Conservation (phyloP, 2,329 filamentous ascomycete genomes). For the Aspergillus intermedius region DNA sequence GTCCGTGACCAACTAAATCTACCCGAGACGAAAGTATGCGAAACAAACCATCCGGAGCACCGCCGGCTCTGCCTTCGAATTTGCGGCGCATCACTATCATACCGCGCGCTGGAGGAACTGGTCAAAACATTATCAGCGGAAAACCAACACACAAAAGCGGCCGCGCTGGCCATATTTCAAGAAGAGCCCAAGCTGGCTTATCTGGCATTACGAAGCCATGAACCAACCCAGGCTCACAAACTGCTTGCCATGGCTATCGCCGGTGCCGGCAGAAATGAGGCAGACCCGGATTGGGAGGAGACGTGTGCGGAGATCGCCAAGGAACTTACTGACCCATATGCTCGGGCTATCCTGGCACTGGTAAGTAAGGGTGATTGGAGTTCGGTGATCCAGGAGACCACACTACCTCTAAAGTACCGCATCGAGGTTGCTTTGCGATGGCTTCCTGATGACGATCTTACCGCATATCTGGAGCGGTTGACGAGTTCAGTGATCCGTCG, state of each 20-base stretch:
- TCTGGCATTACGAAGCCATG: constrained; percentile 49
- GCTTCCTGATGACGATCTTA: constrained; percentile 41
- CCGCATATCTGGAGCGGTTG: constrained; percentile 49
- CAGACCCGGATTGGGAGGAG: constrained; percentile 54
- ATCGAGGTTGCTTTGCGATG: constrained; percentile 55
- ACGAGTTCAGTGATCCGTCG: constrained; percentile 46
- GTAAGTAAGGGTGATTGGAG: constrained; percentile 56
- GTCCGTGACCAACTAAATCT: constrained; percentile 44
- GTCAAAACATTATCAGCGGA: constrained; percentile 48
- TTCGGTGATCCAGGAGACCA: constrained; percentile 51
- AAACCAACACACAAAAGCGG: constrained; percentile 55
- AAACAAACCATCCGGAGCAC: constrained; percentile 49
- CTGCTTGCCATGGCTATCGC: constrained; percentile 50
- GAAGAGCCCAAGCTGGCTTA: constrained; percentile 54
- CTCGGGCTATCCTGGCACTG: constrained; percentile 55
- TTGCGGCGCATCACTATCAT: constrained; percentile 52
- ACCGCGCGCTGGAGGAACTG: constrained; percentile 43
- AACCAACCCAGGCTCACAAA: constrained; percentile 49
- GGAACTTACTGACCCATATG: constrained; percentile 56
- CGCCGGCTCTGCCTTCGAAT: constrained; percentile 55
- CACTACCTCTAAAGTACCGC: constrained; percentile 54
- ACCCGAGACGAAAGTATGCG: constrained; percentile 45
- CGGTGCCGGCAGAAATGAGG: constrained; percentile 38
- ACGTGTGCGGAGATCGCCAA: constrained; percentile 57
- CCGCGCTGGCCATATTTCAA: constrained; percentile 56